phyloP scores from a whole-genome alignment of 2,329 filamentous ascomycete species.

The Tricladium varicosporioides region DNA sequence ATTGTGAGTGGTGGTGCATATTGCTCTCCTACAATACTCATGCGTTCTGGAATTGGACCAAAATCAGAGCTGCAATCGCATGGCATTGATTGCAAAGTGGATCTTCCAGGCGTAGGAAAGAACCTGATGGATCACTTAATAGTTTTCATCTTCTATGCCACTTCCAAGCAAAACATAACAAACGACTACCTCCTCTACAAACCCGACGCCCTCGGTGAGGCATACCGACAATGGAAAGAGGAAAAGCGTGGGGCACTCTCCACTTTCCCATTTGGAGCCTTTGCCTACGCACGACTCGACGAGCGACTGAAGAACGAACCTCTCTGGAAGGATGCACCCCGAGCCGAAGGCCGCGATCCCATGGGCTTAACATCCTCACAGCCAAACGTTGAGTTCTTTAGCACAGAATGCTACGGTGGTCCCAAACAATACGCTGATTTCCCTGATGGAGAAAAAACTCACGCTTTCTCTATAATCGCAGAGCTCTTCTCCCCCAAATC shows the following conservation, averaged over 20 bases:
- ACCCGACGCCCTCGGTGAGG: slow-evolving; percentile 47
- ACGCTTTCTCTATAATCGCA: slow-evolving; percentile 56
- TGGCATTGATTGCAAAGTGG: slow-evolving; percentile 49
- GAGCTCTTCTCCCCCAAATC: slow-evolving; percentile 58
- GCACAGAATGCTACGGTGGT: slow-evolving; percentile 59
- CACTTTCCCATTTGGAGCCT: slow-evolving; percentile 61
- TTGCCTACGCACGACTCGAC: slow-evolving; percentile 61
- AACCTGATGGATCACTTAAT: slow-evolving; percentile 59
- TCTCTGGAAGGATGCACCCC: slow-evolving; percentile 51
- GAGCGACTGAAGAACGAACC: slow-evolving; percentile 53
- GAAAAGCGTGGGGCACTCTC: slow-evolving; percentile 57
- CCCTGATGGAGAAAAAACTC: slow-evolving; percentile 47
- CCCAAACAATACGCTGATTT: slow-evolving; percentile 56
- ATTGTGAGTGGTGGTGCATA: slow-evolving; percentile 48
- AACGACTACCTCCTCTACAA: slow-evolving; percentile 58
- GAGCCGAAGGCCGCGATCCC: slow-evolving; percentile 53
- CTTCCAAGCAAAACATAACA: slow-evolving; percentile 49
- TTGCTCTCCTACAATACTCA: slow-evolving; percentile 46
- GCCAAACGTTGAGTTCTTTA: slow-evolving; percentile 62
- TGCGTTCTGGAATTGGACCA: slow-evolving; percentile 45
- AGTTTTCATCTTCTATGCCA: slow-evolving; percentile 61
- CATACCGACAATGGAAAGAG: slow-evolving; percentile 55
- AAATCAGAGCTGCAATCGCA: slow-evolving; percentile 39
- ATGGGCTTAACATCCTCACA: slow-evolving; percentile 58
- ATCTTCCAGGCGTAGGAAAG: slow-evolving; percentile 61